Evolutionary conservation across 2,329 filamentous ascomycete species (phyloP).

Genomic region (Microdochium paspali): DNA sequence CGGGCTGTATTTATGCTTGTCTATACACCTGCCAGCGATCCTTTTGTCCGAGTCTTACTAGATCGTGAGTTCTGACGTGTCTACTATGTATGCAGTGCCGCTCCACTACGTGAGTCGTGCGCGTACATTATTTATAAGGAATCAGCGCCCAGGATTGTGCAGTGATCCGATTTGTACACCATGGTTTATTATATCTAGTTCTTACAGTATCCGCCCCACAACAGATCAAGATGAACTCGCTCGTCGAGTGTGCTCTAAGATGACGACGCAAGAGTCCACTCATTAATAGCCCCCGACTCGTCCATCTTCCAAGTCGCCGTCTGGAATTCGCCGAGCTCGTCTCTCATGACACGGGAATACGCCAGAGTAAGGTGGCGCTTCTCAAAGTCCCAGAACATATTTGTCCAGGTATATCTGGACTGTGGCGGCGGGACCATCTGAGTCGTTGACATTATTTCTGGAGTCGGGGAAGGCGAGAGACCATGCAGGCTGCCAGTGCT

Average conservation of each 20-base stretch:
- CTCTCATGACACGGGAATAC: slow-evolving; percentile 12
- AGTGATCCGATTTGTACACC: too few relatives aligned
- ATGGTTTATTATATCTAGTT: too few relatives aligned
- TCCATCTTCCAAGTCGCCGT: slow-evolving; percentile 7
- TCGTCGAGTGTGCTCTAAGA: neutral
- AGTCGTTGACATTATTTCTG: neutral
- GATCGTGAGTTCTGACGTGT: too few relatives aligned
- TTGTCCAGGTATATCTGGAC: slow-evolving; percentile 13
- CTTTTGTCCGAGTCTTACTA: too few relatives aligned
- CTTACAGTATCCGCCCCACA: too few relatives aligned
- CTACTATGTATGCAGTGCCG: too few relatives aligned
- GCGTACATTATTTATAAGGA: too few relatives aligned
- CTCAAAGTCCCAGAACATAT: slow-evolving; percentile 16
- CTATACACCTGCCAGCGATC: too few relatives aligned
- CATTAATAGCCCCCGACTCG: neutral
- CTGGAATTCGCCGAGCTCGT: slow-evolving; percentile 9
- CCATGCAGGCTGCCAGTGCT: neutral
- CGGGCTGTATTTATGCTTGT: too few relatives aligned
- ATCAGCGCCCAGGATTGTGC: too few relatives aligned
- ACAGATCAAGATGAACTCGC: too few relatives aligned
- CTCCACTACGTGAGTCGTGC: too few relatives aligned
- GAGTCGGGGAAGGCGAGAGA: neutral
- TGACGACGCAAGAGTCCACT: neutral
- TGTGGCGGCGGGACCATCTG: slow-evolving; percentile 2
- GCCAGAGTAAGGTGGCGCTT: slow-evolving; percentile 11